phyloP scores from a whole-genome alignment of 192 early-diverging fungal genomes.

The Coemansia sp. region DNA sequence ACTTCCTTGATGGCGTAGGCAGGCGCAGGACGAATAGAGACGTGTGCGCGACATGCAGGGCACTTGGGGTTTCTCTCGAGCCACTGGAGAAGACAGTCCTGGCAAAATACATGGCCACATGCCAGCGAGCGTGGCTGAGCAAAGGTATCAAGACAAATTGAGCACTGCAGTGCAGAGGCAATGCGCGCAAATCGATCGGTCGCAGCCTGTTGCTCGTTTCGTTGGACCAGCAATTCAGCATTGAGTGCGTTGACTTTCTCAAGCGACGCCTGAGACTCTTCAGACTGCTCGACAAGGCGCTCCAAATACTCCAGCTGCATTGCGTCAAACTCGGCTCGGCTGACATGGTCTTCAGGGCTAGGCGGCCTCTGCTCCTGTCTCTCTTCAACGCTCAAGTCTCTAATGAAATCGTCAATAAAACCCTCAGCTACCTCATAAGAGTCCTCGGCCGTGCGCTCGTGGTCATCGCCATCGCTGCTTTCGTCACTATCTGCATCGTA shows the following conservation, averaged over 20 bases:
- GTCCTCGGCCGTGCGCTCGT: background rate
- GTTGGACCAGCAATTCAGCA: slow-evolving; percentile 36
- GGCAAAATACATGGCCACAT: slow-evolving; percentile 57
- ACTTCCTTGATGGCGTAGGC: slow-evolving; percentile 37
- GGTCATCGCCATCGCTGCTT: background rate
- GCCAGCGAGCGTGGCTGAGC: slow-evolving; percentile 39
- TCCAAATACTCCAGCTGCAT: slow-evolving; percentile 5
- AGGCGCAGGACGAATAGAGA: slow-evolving; percentile 29
- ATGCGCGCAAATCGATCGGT: slow-evolving; percentile 17
- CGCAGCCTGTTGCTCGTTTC: slow-evolving; percentile 20
- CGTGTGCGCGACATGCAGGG: slow-evolving; percentile 41
- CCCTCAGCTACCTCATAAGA: slow-evolving; percentile 19
- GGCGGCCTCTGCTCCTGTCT: background rate
- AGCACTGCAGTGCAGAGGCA: slow-evolving; percentile 36
- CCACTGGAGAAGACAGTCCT: slow-evolving; percentile 46
- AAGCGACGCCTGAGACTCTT: background rate
- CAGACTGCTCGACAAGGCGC: background rate
- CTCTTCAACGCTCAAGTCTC: background rate
- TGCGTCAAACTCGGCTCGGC: background rate
- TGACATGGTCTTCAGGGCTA: background rate
- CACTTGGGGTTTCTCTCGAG: slow-evolving; percentile 35
- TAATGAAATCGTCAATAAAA: background rate
- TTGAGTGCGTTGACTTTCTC: slow-evolving; percentile 23
- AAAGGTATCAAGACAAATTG: slow-evolving; percentile 52
- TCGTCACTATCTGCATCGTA: slow-evolving; percentile 6